Evolutionary conservation across 83 land plant genomes (phyloP).

Genomic region (Picea abies): DNA sequence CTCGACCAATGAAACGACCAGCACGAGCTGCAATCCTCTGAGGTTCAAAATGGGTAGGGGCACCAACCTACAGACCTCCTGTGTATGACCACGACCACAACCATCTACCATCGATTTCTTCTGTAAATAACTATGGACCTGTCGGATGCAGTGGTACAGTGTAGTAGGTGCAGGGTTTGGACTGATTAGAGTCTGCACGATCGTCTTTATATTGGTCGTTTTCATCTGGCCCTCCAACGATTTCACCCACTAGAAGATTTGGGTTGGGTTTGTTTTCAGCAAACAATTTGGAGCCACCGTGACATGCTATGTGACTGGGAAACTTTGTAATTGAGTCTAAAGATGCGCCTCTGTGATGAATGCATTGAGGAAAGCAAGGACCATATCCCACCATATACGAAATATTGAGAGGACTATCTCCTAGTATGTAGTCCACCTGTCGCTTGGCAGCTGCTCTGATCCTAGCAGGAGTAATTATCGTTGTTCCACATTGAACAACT

Average conservation of each 20-base stretch:
- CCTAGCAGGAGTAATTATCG: slow-evolving; percentile 35
- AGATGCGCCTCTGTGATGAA: slow-evolving; percentile 72
- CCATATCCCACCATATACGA: slow-evolving; percentile 87
- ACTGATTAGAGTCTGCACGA: slow-evolving; percentile 65
- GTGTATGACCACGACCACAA: too few species aligned
- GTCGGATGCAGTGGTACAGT: slow-evolving; percentile 93
- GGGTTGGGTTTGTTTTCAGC: slow-evolving; percentile 64
- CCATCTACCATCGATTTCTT: too few species aligned
- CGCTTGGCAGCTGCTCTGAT: slow-evolving; percentile 55
- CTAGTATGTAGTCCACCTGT: slow-evolving; percentile 80
- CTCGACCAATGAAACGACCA: slow-evolving; percentile 28
- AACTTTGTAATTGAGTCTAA: not conserved
- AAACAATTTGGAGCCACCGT: slow-evolving; percentile 55
- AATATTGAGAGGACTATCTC: slow-evolving; percentile 51
- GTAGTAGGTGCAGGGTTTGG: slow-evolving; percentile 84
- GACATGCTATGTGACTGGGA: slow-evolving; percentile 33
- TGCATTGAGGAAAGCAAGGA: slow-evolving; percentile 40
- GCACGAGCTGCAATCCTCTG: slow-evolving; percentile 32
- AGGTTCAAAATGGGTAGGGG: slow-evolving; percentile 34
- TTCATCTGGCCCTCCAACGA: slow-evolving; percentile 82
- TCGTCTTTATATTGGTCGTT: slow-evolving; percentile 64
- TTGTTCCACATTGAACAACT: slow-evolving; percentile 50
- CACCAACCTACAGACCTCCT: slow-evolving; percentile 21
- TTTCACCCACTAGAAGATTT: slow-evolving; percentile 74
- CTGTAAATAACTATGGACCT: too few species aligned